Evolutionary conservation across 2,329 filamentous ascomycete genomes (phyloP), one percentile per base, ranked within the genome.

Genomic region (Scytalidium lignicola): DNA sequence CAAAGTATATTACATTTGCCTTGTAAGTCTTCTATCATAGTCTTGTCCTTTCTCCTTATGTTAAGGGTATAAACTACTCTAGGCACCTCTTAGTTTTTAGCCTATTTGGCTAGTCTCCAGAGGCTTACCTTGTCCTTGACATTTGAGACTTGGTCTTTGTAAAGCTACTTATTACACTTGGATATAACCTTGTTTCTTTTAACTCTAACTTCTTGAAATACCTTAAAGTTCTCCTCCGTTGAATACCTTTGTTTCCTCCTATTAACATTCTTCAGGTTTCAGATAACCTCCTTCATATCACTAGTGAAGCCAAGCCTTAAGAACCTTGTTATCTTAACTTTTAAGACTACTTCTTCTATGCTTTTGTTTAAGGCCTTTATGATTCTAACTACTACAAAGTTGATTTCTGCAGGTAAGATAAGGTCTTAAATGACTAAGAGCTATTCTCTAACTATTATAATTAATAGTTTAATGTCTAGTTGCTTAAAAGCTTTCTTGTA

Each of bases 101-200:
- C 39, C 50, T 46, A 53, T 15, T 42, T 59, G 29, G 47, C 59
- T 10, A 62, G 41, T 13, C 26, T 47, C 4, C 52, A 53, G 10
- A 54, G 40, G 57, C 57, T 61, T 47, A 59, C 57, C 55, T 54
- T 47, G 20, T 56, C 58, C 28, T 54, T 61, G 13, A 46, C 44
- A 17, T 51, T 46, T 8, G 44, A 32, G 3, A 51, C 13, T 18
- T 41, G 39, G 32, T 28, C n/a, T 44, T 13, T 48, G 32, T 37
- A 13, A 26, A 26, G 5, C 23, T 26, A 10, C 6, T 5, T 26
- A 10, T 26, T 26, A 10, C 23, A 26, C 23, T 10, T 26, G 5
- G 5, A 6, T 5, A 26, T 26, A 10, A 10, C n/a, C 15, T 13
- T 15, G 15, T 37, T 13, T 37, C 32, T 37, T 5, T 37, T 37